Conservation (phyloP, 352 stramenopile genomes). For the Detonula confervacea region DNA sequence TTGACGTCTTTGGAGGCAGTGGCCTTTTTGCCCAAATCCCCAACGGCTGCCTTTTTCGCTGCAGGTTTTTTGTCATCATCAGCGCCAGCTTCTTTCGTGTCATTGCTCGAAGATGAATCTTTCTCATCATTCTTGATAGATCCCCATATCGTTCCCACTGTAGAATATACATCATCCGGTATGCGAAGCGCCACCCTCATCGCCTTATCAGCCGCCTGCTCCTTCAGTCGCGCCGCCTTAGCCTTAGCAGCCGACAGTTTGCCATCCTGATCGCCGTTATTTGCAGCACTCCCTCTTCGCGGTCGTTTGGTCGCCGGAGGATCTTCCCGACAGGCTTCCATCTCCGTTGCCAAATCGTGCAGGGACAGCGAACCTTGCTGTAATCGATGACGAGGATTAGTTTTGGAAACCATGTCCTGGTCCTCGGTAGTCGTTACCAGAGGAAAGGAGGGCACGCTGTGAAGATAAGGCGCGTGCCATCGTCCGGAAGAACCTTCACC, state of each 20-base stretch:
- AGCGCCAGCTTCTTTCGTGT: constrained; percentile 21
- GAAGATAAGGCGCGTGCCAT: constrained; percentile 78
- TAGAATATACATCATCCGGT: constrained; percentile 40
- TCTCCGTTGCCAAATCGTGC: constrained; percentile 49
- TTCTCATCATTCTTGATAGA: constrained; percentile 46
- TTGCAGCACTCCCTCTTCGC: background rate
- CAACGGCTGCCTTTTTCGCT: constrained; percentile 13
- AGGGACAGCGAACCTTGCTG: constrained; percentile 43
- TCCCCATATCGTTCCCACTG: constrained; percentile 34
- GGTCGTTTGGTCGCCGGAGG: background rate
- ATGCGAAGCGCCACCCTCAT: constrained; percentile 31
- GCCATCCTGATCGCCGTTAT: background rate
- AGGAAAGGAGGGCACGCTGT: constrained; percentile 68
- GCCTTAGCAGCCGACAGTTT: constrained; percentile 6
- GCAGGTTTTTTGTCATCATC: constrained; percentile 20
- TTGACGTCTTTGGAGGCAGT: constrained; percentile 28
- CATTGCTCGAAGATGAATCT: constrained; percentile 12
- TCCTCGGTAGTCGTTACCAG: constrained; percentile 37
- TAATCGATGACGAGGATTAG: constrained; percentile 72
- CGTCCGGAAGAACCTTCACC: constrained; percentile 12
- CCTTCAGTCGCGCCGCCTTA: constrained; percentile 17
- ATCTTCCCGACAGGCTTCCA: constrained; percentile 51
- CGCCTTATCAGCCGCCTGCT: constrained; percentile 28
- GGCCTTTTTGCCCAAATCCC: constrained; percentile 1
- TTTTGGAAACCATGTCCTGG: too few relatives aligned